Evolutionary conservation across 805 yeast genomes (phyloP).

Genomic region (Cyberlindnera americana): DNA sequence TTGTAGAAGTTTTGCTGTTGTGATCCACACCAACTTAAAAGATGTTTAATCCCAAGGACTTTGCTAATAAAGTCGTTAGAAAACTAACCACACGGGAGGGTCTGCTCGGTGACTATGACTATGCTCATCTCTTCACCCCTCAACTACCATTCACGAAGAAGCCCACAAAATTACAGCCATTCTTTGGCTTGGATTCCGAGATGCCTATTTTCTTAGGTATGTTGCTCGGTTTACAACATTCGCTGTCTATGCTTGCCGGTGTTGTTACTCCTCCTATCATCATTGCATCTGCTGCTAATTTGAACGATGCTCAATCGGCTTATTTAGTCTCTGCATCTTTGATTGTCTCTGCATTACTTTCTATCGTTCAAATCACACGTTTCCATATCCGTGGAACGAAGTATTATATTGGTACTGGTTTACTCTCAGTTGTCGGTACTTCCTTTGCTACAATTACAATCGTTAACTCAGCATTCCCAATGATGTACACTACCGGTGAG

Average conservation of each 20-base stretch:
- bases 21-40: not conserved
- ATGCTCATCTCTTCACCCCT: constrained; percentile 76
- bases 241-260: constrained; percentile 91
- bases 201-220: constrained; percentile 81
- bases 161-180: constrained; percentile 60
- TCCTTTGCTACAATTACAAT: constrained; percentile 86
- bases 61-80: constrained; percentile 3
- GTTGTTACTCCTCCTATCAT: constrained; percentile 80
- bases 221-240: constrained; percentile 80
- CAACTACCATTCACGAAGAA: constrained; percentile 60
- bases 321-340: constrained; percentile 70
- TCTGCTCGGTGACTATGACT: constrained; percentile 83
- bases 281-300: constrained; percentile 60
- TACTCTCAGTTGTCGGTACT: constrained; percentile 87
- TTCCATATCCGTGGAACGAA: constrained; percentile 72
- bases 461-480: constrained; percentile 69
- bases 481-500: constrained; percentile 70
- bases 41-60: not conserved
- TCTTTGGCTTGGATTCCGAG: constrained; percentile 74
- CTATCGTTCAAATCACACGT: constrained; percentile 74
- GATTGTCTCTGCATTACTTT: constrained; percentile 67
- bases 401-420: constrained; percentile 82
- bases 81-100: constrained; percentile 77
- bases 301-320: constrained; percentile 46
- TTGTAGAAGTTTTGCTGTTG: no score